Conservation (phyloP, 352 stramenopile species). For the Globisporangium nodosum region DNA sequence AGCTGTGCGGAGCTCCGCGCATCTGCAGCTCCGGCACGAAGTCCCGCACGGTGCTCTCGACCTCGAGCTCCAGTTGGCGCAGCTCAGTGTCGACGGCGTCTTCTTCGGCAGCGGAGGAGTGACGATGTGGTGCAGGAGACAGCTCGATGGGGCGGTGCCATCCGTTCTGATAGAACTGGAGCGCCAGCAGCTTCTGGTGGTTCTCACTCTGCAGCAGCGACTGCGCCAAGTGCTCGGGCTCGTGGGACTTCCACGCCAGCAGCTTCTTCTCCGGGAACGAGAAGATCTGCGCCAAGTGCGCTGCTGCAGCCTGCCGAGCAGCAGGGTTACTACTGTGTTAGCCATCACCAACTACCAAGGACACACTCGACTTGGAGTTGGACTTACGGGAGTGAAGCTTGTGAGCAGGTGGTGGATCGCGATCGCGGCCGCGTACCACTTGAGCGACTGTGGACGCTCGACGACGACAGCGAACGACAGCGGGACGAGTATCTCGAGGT, state of each 20-base stretch:
- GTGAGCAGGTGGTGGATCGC: constrained; percentile 44
- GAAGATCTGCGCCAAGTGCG: constrained; percentile 20
- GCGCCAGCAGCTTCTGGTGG: constrained; percentile 25
- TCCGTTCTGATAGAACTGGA: constrained; percentile 48
- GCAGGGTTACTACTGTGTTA: background rate
- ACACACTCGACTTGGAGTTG: background rate
- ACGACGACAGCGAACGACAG: constrained; percentile 53
- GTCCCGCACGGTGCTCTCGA: constrained; percentile 29
- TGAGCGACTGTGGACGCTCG: constrained; percentile 45
- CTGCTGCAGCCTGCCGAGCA: constrained; percentile 4
- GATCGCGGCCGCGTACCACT: constrained; percentile 53
- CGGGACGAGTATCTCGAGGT: constrained; percentile 36
- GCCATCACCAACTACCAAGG: too few species aligned
- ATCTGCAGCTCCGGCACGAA: constrained; percentile 32
- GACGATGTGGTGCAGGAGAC: constrained; percentile 12
- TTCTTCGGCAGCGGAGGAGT: background rate
- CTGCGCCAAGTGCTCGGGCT: constrained; percentile 19
- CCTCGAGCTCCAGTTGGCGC: constrained; percentile 20
- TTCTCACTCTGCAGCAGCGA: constrained; percentile 30
- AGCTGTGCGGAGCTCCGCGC: background rate
- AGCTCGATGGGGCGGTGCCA: constrained; percentile 18
- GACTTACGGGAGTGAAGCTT: constrained; percentile 18
- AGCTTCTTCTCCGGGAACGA: constrained; percentile 3
- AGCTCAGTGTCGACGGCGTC: constrained; percentile 8
- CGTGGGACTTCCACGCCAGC: background rate